Conservation (phyloP, 73 alveolate species). For the Tetrahymena thermophila region DNA sequence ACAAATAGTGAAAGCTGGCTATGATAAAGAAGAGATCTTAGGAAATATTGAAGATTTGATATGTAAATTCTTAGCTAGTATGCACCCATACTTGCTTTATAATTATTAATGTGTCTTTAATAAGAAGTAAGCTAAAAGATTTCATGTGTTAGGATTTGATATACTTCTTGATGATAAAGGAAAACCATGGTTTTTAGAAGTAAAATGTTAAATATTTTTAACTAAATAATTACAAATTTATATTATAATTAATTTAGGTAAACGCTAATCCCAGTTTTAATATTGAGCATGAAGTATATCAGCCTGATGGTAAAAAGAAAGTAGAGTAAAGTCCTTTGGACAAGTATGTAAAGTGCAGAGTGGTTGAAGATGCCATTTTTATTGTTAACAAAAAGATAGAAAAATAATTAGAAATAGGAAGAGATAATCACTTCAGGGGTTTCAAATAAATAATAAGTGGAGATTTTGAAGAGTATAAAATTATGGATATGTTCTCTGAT, state of each 20-base stretch:
- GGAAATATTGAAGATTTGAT: slow-evolving; percentile 41
- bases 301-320: slow-evolving; percentile 44
- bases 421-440: not conserved
- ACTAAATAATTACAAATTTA: not conserved
- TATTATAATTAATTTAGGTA: not conserved
- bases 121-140: slow-evolving; percentile 50
- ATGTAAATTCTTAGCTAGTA: slow-evolving; percentile 3
- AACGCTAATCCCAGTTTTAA: slow-evolving; percentile 80
- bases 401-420: slow-evolving; percentile 13
- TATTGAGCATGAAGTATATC: slow-evolving; percentile 52
- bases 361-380: slow-evolving; percentile 54
- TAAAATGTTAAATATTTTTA: not conserved
- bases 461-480: slow-evolving; percentile 17
- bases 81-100: slow-evolving; percentile 22
- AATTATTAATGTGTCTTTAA: slow-evolving; percentile 14
- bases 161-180: slow-evolving; percentile 64
- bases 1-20: slow-evolving; percentile 34
- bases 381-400: slow-evolving; percentile 24
- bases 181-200: slow-evolving; percentile 80
- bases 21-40: slow-evolving; percentile 42
- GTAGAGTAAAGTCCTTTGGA: slow-evolving; percentile 45
- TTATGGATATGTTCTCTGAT: not conserved
- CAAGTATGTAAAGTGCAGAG: slow-evolving; percentile 49
- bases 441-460: slow-evolving; percentile 29
- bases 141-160: slow-evolving; percentile 79